These are phyloP conservation scores for Penicillium sp. DNA, from an alignment of 2,329 filamentous ascomycete genomes.

Conservation along the genomic window DNA sequence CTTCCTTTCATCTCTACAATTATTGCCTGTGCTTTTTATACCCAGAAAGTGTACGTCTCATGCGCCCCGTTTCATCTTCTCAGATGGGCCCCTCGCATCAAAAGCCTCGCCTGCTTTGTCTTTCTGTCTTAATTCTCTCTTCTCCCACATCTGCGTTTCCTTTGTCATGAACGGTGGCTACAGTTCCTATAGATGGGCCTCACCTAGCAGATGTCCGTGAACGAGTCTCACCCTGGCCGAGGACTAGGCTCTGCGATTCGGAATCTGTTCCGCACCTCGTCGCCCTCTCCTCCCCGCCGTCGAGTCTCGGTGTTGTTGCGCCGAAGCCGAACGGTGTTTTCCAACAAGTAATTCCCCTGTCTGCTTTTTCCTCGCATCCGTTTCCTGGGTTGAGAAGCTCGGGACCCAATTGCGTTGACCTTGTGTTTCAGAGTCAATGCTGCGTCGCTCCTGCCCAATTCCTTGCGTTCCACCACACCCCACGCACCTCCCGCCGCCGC, in stretches of 20 bases:
- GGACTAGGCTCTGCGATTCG: slow-evolving; percentile 37
- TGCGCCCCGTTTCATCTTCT: slow-evolving; percentile 28
- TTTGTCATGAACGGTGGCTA: slow-evolving; percentile 30
- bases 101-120: slow-evolving; percentile 14
- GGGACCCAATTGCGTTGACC: slow-evolving; percentile 10
- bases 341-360: slow-evolving; percentile 36
- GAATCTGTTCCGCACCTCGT: slow-evolving; percentile 37
- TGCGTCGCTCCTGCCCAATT: slow-evolving; percentile 13
- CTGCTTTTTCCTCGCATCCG: background rate
- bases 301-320: slow-evolving; percentile 40
- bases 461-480: slow-evolving; percentile 1
- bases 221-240: slow-evolving; percentile 38
- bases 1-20: slow-evolving; percentile 4
- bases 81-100: slow-evolving; percentile 28
- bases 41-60: slow-evolving; percentile 24
- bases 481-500: slow-evolving; percentile 4
- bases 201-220: slow-evolving; percentile 41
- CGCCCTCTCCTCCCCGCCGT: slow-evolving; percentile 34
- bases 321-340: slow-evolving; percentile 41
- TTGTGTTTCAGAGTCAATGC: slow-evolving; percentile 8
- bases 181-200: slow-evolving; percentile 34
- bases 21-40: slow-evolving; percentile 9
- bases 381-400: background rate
- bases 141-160: slow-evolving; percentile 13
- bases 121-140: slow-evolving; percentile 14